phyloP scores from a whole-genome alignment of 805 yeast genomes.

The Danielia oregonensis region DNA sequence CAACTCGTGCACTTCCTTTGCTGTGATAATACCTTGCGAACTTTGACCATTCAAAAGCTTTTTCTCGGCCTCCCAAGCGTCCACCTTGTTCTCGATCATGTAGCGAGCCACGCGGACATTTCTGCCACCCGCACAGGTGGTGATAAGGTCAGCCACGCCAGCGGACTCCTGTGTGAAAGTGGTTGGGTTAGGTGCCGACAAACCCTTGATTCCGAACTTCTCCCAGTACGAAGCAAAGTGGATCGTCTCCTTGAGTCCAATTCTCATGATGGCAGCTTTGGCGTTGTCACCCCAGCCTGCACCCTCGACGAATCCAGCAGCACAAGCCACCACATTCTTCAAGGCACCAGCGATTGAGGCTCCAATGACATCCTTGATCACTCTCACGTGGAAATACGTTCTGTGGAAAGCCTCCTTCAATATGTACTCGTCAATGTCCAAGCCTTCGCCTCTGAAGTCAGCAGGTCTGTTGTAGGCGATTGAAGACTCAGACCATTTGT shows the following conservation, averaged over 20 bases:
- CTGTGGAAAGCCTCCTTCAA: slow-evolving; percentile 45
- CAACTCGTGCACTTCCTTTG: slow-evolving; percentile 46
- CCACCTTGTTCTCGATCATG: slow-evolving; percentile 41
- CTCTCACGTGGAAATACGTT: slow-evolving; percentile 44
- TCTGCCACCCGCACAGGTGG: slow-evolving; percentile 47
- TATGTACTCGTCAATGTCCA: slow-evolving; percentile 36
- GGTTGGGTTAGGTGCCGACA: slow-evolving; percentile 33
- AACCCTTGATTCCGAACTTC: slow-evolving; percentile 19
- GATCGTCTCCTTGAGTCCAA: slow-evolving; percentile 41
- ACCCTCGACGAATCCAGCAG: slow-evolving; percentile 46
- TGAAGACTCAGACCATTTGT: slow-evolving; percentile 46
- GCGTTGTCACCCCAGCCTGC: slow-evolving; percentile 50
- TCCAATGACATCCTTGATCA: slow-evolving; percentile 43
- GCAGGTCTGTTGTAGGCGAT: slow-evolving; percentile 39
- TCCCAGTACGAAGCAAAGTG: slow-evolving; percentile 32
- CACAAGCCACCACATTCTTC: slow-evolving; percentile 44
- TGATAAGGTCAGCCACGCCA: slow-evolving; percentile 47
- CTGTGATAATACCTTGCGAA: slow-evolving; percentile 45
- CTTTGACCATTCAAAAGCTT: slow-evolving; percentile 43
- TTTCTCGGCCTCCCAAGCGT: slow-evolving; percentile 42
- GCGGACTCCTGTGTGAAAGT: slow-evolving; percentile 45
- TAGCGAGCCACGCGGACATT: slow-evolving; percentile 45
- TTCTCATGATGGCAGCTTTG: slow-evolving; percentile 46
- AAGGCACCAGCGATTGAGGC: slow-evolving; percentile 46
- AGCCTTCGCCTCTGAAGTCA: slow-evolving; percentile 39